Evolutionary conservation across 257 asterid genomes (phyloP), one percentile per base, ranked within the genome.

Genomic region (Plantago ovata): DNA sequence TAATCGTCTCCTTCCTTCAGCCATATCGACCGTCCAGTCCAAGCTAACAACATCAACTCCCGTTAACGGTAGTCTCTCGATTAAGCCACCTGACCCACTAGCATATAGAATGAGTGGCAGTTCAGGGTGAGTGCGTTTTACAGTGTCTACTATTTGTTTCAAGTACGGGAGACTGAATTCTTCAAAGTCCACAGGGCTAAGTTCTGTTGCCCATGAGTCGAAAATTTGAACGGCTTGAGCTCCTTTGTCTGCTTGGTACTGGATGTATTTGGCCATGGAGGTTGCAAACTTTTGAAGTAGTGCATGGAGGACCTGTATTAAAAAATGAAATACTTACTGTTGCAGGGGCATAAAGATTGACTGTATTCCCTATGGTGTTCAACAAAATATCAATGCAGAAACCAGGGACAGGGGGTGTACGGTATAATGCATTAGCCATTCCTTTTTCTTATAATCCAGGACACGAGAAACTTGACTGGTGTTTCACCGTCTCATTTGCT

Each of bases 211-310:
- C 97, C 99, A 93, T 13, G 99, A 93, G 70, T 93, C 98, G 28
- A 93, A 93, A n/a, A 93, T 93, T 69, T 93, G 99, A 28, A 93
- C 96, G 11, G 96, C 99, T 71, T 93, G 99, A 54, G 99, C 99
- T 22, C 99, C 99, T 28, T 79, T 83, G 72, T 93, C 96, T 10
- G 99, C 99, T 79, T 93, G 99, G 84, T 93, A 93, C 36, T 76
- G 79, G 15, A 93, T 66, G 68, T 89, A 89, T 64, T 79, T 79
- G 60, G 92, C 94, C 97, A 93, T 93, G 54, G 99, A 93, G 59
- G 88, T 78, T 3, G 97, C 84, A n/a, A 93, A 89, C 65, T 84
- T 93, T 72, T 81, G 82, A 58, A 93, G 99, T 36, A 93, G 79
- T 0, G 92, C 84, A 15, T 89, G 99, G 43, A 93, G 96, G 70